Evolutionary conservation across 129 eudicot genomes (phyloP).

Genomic region (Oenanthe sinensis): DNA sequence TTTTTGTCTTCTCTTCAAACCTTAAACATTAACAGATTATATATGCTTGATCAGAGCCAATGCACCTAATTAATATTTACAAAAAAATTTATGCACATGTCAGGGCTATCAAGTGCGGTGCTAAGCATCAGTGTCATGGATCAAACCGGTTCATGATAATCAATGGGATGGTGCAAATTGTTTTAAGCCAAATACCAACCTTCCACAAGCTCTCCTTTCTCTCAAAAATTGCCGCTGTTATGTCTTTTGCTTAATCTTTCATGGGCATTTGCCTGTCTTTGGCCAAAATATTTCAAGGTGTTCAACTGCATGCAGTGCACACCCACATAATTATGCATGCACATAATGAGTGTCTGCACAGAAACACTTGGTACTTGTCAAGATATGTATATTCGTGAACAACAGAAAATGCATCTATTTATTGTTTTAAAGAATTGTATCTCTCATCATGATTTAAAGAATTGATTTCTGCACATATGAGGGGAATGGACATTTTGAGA

Average conservation of each 20-base stretch:
- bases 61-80: background rate
- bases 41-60: background rate
- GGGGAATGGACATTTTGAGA: background rate
- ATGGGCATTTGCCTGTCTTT: background rate
- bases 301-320: background rate
- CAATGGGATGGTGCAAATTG: background rate
- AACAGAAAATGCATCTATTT: background rate
- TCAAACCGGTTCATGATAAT: background rate
- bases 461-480: background rate
- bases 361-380: too few species aligned
- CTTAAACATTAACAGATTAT: too few species aligned
- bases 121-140: background rate
- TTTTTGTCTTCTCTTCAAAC: too few species aligned
- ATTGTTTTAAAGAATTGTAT: background rate
- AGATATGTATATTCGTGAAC: background rate
- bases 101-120: background rate
- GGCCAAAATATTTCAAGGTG: background rate
- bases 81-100: background rate
- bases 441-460: background rate
- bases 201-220: background rate
- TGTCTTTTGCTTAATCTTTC: background rate
- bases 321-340: background rate
- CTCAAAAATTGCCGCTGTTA: background rate
- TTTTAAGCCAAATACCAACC: constrained; percentile 3
- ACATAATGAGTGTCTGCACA: too few species aligned